A percentile compares a stretch with the other conserved stretches of the same genome.
Conservation (phyloP, 2,329 filamentous ascomycete genomes). For the Annulohypoxylon truncatum region DNA sequence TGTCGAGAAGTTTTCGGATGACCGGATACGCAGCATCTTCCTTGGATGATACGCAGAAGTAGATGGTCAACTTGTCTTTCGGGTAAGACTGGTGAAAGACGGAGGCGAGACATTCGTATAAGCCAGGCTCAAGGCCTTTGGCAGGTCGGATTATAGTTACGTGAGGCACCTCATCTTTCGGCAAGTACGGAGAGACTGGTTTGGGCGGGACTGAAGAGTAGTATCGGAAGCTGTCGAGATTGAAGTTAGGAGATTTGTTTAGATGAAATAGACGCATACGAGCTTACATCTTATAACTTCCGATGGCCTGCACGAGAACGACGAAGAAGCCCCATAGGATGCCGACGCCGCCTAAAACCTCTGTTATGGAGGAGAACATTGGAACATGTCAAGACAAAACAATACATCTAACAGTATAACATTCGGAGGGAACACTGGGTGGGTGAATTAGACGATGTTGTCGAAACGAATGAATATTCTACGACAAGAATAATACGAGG, state of each 20-base stretch:
- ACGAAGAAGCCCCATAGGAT: slow-evolving; percentile 66
- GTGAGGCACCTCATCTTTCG: slow-evolving; percentile 72
- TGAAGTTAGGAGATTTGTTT: not conserved
- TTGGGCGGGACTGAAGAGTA: slow-evolving; percentile 63
- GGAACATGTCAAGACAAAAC: slow-evolving; percentile 32
- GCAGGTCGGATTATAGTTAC: slow-evolving; percentile 93
- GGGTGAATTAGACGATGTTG: not conserved
- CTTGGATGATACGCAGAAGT: slow-evolving; percentile 82
- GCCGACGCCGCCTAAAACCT: slow-evolving; percentile 58
- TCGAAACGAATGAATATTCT: not conserved
- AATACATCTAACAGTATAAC: not conserved
- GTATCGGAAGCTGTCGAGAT: slow-evolving; percentile 60
- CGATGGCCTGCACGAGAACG: slow-evolving; percentile 65
- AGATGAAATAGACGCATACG: not conserved
- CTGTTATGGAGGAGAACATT: slow-evolving; percentile 44
- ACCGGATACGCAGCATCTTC: slow-evolving; percentile 82
- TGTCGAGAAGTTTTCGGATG: slow-evolving; percentile 75
- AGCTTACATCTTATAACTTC: slow-evolving; percentile 66
- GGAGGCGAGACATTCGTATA: slow-evolving; percentile 92
- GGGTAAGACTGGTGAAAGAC: slow-evolving; percentile 88
- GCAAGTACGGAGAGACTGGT: slow-evolving; percentile 63
- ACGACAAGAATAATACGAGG: not conserved
- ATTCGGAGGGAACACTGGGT: not conserved
- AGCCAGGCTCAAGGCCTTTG: slow-evolving; percentile 88
- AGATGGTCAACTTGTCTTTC: slow-evolving; percentile 77